Base-by-base conservation (phyloP, 306 rosid species). In the Quercus engelmannii region DNA sequence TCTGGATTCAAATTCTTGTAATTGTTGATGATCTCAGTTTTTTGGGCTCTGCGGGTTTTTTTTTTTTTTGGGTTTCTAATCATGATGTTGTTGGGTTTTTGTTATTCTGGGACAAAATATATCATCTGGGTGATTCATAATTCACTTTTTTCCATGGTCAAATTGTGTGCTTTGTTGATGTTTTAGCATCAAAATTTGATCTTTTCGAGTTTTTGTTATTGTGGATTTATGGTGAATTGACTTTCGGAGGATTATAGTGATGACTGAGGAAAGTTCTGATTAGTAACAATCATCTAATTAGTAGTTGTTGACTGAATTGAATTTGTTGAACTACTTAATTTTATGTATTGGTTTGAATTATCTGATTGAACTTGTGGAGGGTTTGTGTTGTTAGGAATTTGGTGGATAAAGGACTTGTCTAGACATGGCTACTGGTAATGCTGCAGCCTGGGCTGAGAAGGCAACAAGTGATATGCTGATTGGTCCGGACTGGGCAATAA, bases 401-500 rank as follows among this genome's bases (percentile, higher is more conserved):
- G 57, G 55, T 54, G 81, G 88, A 78, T 52, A 71, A 26, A 25
- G 78, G 82, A 35, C 58, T 74, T 78, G 74, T 51, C 64, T 78
- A 73, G 80, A 82, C 51, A 96, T 93, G 99, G 92, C 97, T 74
- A 49, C 17, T 49, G 86, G 85, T 77, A 83, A 87, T 77, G 98
- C 93, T 15, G 94, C 92, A 52, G 86, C 97, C 26, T 93, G 89
- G 76, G 97, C 94, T 12, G 97, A 96, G 87, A 96, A 96, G 89
- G 98, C 98, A 46, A 96, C 98, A 1, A 96, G 91, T 83, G 99
- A 96, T 79, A 86, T 93, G 97, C 88, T 96, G 85, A 91, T 88
- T 38, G 96, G 97, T 79, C 98, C 99, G 1, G 98, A 96, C 83
- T 96, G 98, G 99, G 98, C 98, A 38, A 77, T 96, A 69, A 96